phyloP scores from a whole-genome alignment of 805 yeast genomes.

The Cyberlindnera samutprakarnensis region DNA sequence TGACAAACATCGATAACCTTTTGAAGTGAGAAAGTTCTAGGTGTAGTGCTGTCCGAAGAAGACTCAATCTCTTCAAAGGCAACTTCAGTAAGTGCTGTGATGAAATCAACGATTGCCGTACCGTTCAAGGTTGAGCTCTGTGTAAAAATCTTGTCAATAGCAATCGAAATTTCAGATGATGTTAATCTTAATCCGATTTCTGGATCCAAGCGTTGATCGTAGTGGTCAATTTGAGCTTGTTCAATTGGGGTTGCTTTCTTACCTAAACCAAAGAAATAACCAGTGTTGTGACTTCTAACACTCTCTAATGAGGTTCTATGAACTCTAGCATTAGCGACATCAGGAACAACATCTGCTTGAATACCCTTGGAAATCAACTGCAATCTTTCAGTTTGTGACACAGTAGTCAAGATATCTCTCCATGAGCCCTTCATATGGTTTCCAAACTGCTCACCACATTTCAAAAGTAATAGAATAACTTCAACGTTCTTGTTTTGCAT shows the following conservation, averaged over 20 bases:
- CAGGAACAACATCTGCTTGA: conserved; percentile 79
- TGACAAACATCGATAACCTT: conserved; percentile 97
- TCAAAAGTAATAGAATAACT: conserved; percentile 69
- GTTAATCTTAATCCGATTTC: conserved; percentile 50
- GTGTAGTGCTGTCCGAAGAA: conserved; percentile 72
- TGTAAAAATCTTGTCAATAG: conserved; percentile 82
- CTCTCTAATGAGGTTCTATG: conserved; percentile 46
- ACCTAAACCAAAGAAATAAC: conserved; percentile 43
- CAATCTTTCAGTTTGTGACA: conserved; percentile 87
- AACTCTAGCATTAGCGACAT: conserved; percentile 64
- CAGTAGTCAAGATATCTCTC: conserved; percentile 73
- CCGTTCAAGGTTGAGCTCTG: conserved; percentile 76
- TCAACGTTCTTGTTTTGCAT: conserved; percentile 72
- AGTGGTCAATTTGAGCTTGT: conserved; percentile 61
- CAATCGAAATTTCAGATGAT: conserved; percentile 64
- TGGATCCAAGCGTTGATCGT: conserved; percentile 58
- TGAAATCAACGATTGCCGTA: conserved; percentile 79
- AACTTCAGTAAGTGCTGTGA: conserved; percentile 78
- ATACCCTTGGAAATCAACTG: conserved; percentile 85
- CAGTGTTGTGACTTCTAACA: conserved; percentile 27
- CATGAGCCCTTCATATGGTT: conserved; percentile 66
- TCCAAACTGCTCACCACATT: conserved; percentile 77
- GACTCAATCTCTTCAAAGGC: conserved; percentile 88
- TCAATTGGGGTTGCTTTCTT: conserved; percentile 52
- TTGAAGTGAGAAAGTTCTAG: conserved; percentile 87